phyloP scores from a whole-genome alignment of 805 yeast genomes.

The Lipomyces yamadae region DNA sequence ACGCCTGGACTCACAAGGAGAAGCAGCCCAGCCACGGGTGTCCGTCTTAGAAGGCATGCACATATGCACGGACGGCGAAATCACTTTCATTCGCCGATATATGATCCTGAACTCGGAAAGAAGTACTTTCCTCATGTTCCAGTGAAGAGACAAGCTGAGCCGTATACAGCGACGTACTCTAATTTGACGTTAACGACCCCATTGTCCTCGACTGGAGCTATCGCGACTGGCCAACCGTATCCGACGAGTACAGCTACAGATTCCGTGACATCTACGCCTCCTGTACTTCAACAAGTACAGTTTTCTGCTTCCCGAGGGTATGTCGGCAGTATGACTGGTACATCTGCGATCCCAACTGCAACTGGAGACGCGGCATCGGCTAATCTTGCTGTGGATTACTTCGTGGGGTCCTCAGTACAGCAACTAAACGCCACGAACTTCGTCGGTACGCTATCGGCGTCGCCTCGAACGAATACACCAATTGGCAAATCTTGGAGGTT shows the following conservation, averaged over 20 bases:
- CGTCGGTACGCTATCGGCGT: constrained; percentile 29
- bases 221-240: neutral
- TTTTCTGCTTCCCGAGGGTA: constrained; percentile 6
- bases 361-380: constrained; percentile 4
- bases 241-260: neutral
- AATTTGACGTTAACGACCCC: neutral
- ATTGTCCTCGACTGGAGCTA: neutral
- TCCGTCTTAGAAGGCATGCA: neutral
- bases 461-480: constrained; percentile 31
- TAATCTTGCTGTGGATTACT: neutral
- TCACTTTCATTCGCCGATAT: constrained; percentile 34
- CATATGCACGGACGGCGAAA: constrained; percentile 51
- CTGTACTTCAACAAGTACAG: constrained; percentile 16
- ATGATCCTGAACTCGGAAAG: constrained; percentile 25
- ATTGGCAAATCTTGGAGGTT: constrained; percentile 31
- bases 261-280: constrained; percentile 11
- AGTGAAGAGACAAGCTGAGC: constrained; percentile 7
- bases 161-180: constrained; percentile 8
- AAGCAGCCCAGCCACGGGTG: neutral
- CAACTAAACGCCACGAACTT: constrained; percentile 21
- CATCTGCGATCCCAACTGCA: constrained; percentile 10
- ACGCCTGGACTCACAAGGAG: constrained; percentile 35
- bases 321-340: neutral
- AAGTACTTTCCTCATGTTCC: constrained; percentile 32
- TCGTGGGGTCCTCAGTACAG: constrained; percentile 23